Evolutionary conservation across 2,329 filamentous ascomycete genomes (phyloP), one percentile per base, ranked within the genome.

Genomic region (Aspergillus sp.): DNA sequence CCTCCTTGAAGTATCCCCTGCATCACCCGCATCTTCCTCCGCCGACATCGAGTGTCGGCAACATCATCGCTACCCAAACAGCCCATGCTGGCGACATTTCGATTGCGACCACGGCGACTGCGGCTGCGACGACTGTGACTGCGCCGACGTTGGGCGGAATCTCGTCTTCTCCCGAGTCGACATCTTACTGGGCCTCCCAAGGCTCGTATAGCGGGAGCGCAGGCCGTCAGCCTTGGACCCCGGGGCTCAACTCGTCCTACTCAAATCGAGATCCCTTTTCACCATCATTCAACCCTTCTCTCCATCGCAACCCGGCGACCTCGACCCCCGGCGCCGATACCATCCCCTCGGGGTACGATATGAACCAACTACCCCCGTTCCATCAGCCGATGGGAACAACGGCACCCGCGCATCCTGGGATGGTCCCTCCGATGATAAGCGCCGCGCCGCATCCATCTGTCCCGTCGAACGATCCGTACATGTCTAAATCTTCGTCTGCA

Each of bases 261-360:
- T 71, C 79, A 39, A 71, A 73, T 24, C 78, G 82, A 64, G 80
- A 79, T 65, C 74, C 82, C 61, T 89, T 86, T 74, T 83, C 83
- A 52, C 81, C 84, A 30, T 80, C 81, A 47, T 77, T 84, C 68
- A 79, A 75, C 60, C 83, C 80, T 11, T 34, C 34, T 63, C 75
- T 81, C 62, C 76, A 79, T 62, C 80, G 84, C 64, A 80, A 78
- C 64, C 76, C 75, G 59, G 78, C 82, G 42, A 81, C 82, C 64
- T 86, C 86, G 51, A 87, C 89, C 9, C 81, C 83, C 7, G 78
- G 80, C 27, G 80, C 79, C 48, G 86, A 91, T 69, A 82, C 81
- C 49, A 78, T 93, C 54, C 83, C 89, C 54, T 85, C 88, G 59
- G 82, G 87, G 6, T 91, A 88, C 74, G 87, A 89, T 62, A 79